Percentiles rank a stretch among this genome's conserved stretches.
Evolutionary conservation across 768 basidiomycete genomes (phyloP).

Genomic region (Chalciporus pseudorubinellus): DNA sequence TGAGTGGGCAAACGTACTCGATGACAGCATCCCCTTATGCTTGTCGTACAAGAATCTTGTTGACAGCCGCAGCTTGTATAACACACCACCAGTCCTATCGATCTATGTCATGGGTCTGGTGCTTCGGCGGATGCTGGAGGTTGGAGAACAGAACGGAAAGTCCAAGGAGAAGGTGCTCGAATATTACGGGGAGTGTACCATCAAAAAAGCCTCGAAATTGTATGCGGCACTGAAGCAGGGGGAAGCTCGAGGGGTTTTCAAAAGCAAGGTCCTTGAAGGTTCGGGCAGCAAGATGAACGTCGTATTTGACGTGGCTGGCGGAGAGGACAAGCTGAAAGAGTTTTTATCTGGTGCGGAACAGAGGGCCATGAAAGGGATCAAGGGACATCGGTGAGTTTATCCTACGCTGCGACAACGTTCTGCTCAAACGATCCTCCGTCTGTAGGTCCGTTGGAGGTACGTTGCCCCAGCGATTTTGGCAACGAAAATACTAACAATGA

Average conservation of each 20-base stretch:
- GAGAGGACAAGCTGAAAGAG: constrained; percentile 65
- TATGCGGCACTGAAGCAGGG: constrained; percentile 74
- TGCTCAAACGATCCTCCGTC: background rate
- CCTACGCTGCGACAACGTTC: constrained; percentile 1
- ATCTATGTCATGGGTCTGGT: constrained; percentile 91
- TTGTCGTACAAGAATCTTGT: constrained; percentile 83
- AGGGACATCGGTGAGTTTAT: constrained; percentile 81
- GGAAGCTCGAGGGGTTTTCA: constrained; percentile 66
- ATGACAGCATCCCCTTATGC: constrained; percentile 80
- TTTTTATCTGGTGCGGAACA: constrained; percentile 83
- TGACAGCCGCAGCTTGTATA: constrained; percentile 75
- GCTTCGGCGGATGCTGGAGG: constrained; percentile 59
- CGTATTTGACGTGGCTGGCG: constrained; percentile 76
- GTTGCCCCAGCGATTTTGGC: constrained; percentile 1
- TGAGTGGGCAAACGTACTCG: constrained; percentile 65
- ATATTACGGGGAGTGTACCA: constrained; percentile 65
- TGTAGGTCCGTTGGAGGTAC: constrained; percentile 54
- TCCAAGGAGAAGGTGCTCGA: constrained; percentile 56
- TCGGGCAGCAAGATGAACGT: constrained; percentile 96
- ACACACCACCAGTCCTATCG: constrained; percentile 90
- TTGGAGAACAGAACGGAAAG: constrained; percentile 16
- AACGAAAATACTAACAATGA: background rate
- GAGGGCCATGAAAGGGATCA: constrained; percentile 78
- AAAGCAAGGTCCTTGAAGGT: constrained; percentile 66
- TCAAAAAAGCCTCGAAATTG: constrained; percentile 70